Evolutionary conservation across 2,329 filamentous ascomycete genomes (phyloP), one percentile per base, ranked within the genome.

Genomic region (Penicillium sp.): DNA sequence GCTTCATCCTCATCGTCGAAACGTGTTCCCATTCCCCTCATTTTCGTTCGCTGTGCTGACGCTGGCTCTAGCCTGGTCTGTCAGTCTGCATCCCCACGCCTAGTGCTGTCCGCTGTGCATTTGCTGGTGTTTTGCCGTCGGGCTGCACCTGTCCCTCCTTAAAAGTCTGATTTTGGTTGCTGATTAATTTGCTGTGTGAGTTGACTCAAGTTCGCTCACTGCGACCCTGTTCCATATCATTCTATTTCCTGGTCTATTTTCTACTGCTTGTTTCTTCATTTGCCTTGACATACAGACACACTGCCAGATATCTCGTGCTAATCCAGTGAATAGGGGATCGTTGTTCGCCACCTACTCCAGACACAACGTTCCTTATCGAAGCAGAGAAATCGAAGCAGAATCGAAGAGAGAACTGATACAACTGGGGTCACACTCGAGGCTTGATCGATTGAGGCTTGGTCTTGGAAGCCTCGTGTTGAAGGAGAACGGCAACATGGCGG

Each of bases 401-500:
- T n/a, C n/a, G n/a, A 33, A 33, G 28, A 33, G 28, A 60, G 62
- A 59, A n/a, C n/a, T n/a, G n/a, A n/a, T n/a, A n/a, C n/a, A n/a
- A n/a, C n/a, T n/a, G n/a, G n/a, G n/a, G n/a, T n/a, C n/a, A n/a
- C n/a, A n/a, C n/a, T n/a, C n/a, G n/a, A n/a, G n/a, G n/a, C n/a
- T n/a, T n/a, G n/a, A n/a, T n/a, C n/a, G n/a, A n/a, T n/a, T n/a
- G n/a, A n/a, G n/a, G n/a, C n/a, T n/a, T n/a, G n/a, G n/a, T n/a
- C n/a, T n/a, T n/a, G n/a, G n/a, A n/a, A n/a, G n/a, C n/a, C n/a
- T n/a, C n/a, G n/a, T n/a, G n/a, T n/a, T n/a, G n/a, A n/a, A n/a
- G n/a, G n/a, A n/a, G n/a, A n/a, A n/a, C 63, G 64, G 64, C 69
- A 74, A 63, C 54, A 75, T 75, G 72, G 69, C 72, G 67, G 71